Base-by-base conservation (phyloP, 73 alveolate genomes). In the Uronychia setigera region DNA sequence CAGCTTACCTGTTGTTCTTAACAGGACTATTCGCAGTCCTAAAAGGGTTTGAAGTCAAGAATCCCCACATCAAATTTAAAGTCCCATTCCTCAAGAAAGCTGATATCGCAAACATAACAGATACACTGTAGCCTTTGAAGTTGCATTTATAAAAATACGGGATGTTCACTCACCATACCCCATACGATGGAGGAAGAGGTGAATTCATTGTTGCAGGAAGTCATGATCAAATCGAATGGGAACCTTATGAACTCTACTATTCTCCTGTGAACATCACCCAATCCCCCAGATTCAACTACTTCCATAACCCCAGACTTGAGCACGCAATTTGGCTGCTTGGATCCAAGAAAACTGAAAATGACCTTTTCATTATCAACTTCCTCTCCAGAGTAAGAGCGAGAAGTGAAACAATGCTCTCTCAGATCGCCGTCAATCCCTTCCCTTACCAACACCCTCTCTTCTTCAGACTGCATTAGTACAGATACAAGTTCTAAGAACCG, bases 121-220 rank as follows among this genome's bases (percentile, higher is more conserved):
- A n/a, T n/a, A n/a, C n/a, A n/a, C n/a, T n/a, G n/a, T n/a, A n/a
- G n/a, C n/a, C n/a, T n/a, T n/a, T n/a, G n/a, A n/a, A n/a, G n/a
- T n/a, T n/a, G 0, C 87, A 80, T 60, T 14, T 77, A 29, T 82
- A 91, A 33, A 88, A 92, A 35, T 85, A 87, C 58, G 93, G 94
- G 92, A 98, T 97, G 0, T 84, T 95, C 33, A 94, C 94, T 74
- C 83, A 97, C 35, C 83, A 88, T 28, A 95, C 94, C 98, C 93
- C 99, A 1, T 97, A 98, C 0, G 97, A 94, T 0, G 95, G 92
- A 29, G 99, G 99, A 31, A 93, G 99, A 80, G 96, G 95, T 58
- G 99, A 95, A 84, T 76, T 95, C 0, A 82, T 91, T 26, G 60
- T 95, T 58, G 75, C 83, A 32, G 99, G 97, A 1, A 84, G 95